Evolutionary conservation across 2,329 filamentous ascomycete species (phyloP).

Genomic region (Talaromyces islandicus): DNA sequence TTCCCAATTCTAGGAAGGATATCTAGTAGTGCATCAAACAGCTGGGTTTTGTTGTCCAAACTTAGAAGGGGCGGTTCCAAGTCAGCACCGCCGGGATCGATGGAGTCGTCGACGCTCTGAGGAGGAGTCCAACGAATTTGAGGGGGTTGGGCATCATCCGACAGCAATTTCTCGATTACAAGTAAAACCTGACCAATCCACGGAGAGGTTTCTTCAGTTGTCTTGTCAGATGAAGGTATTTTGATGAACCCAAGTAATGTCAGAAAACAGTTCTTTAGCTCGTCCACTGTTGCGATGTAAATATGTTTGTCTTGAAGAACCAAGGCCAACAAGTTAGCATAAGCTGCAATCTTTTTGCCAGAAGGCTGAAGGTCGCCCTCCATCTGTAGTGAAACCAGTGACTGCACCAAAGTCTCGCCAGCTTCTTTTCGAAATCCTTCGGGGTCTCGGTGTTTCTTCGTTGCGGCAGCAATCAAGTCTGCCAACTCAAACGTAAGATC

Average conservation of each 20-base stretch:
- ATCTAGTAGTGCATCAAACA: constrained; percentile 74
- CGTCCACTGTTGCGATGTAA: constrained; percentile 68
- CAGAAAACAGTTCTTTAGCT: constrained; percentile 69
- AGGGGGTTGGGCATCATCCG: constrained; percentile 76
- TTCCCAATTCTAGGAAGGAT: constrained; percentile 82
- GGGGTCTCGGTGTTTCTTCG: constrained; percentile 55
- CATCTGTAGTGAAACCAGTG: constrained; percentile 63
- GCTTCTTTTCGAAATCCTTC: constrained; percentile 62
- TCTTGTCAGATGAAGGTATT: constrained; percentile 52
- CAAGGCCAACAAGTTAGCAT: constrained; percentile 84
- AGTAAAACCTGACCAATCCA: constrained; percentile 90
- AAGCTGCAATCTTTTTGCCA: constrained; percentile 74
- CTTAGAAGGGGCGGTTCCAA: constrained; percentile 58
- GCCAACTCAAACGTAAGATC: constrained; percentile 85
- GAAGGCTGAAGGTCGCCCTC: constrained; percentile 51
- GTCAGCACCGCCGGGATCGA: constrained; percentile 48
- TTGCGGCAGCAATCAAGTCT: constrained; percentile 73
- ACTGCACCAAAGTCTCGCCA: constrained; percentile 75
- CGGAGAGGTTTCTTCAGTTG: constrained; percentile 72
- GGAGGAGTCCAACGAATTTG: constrained; percentile 64
- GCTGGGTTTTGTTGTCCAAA: constrained; percentile 58
- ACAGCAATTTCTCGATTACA: constrained; percentile 83
- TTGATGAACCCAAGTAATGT: constrained; percentile 76
- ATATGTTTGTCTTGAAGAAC: constrained; percentile 78
- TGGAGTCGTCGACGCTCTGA: constrained; percentile 37